These are phyloP conservation scores for Abelmoschus esculentus DNA, from an alignment of 345 rosid species.

Conservation along the genomic window DNA sequence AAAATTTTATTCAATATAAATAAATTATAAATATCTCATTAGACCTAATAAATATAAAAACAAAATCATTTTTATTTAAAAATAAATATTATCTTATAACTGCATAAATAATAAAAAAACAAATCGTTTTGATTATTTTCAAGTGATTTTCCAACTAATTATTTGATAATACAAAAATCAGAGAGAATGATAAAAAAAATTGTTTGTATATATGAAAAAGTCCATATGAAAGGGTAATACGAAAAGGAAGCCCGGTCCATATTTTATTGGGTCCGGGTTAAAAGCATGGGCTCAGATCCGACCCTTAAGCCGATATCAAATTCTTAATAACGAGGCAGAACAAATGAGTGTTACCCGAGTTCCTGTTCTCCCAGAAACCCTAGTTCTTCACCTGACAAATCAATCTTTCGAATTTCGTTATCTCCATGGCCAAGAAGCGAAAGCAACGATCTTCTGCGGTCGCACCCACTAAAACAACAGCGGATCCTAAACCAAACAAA, in stretches of 20 bases:
- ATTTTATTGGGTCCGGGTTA: neutral
- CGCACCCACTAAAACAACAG: constrained; percentile 13
- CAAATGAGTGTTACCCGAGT: neutral
- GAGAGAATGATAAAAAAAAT: too few species aligned
- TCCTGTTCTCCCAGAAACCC: neutral
- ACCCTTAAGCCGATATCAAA: neutral
- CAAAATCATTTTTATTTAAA: too few species aligned
- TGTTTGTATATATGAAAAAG: neutral
- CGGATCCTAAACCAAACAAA: constrained; percentile 18
- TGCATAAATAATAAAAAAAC: too few species aligned
- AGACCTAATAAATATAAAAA: too few species aligned
- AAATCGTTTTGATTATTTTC: too few species aligned
- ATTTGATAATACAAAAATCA: too few species aligned
- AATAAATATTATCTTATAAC: too few species aligned
- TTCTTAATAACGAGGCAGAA: neutral
- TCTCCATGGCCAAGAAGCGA: constrained; percentile 58
- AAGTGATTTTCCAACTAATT: too few species aligned
- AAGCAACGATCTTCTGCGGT: constrained; percentile 44
- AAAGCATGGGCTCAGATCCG: neutral
- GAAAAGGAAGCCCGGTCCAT: neutral
- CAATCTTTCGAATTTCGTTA: neutral
- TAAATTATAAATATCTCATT: too few species aligned
- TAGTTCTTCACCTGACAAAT: neutral
- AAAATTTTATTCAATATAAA: too few species aligned
- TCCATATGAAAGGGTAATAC: neutral